These are phyloP conservation scores for Ceratocystis eucalypticola DNA, from an alignment of 2,329 filamentous ascomycete genomes.

Conservation along the genomic window DNA sequence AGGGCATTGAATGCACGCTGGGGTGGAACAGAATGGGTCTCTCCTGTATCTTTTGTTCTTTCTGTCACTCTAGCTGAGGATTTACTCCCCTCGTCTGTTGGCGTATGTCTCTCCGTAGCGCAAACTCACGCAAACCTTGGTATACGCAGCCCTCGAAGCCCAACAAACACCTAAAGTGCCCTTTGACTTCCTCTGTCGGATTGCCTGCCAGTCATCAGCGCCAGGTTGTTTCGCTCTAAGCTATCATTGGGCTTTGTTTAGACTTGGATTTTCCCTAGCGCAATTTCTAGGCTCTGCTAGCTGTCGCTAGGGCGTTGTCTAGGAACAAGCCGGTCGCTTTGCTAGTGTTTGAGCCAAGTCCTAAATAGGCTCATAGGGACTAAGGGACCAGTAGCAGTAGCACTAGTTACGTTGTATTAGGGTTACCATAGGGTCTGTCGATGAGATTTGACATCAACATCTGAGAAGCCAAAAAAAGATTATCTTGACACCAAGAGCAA, in stretches of 20 bases:
- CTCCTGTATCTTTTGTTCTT: neutral
- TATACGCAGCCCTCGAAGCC: neutral
- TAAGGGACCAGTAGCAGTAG: no score
- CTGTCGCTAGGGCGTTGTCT: neutral
- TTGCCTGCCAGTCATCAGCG: neutral
- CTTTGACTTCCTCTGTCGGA: neutral
- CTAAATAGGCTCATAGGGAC: neutral
- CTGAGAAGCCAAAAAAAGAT: neutral
- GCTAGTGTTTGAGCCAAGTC: conserved; percentile 5
- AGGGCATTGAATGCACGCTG: no score
- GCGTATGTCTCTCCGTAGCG: neutral
- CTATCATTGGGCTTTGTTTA: neutral
- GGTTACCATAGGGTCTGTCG: neutral
- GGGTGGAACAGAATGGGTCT: neutral
- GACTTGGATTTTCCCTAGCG: neutral
- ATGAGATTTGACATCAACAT: neutral
- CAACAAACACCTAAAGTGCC: neutral
- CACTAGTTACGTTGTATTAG: neutral
- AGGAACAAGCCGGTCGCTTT: neutral
- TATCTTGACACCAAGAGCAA: neutral
- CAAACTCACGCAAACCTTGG: neutral
- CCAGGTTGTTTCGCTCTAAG: neutral
- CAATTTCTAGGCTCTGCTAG: neutral
- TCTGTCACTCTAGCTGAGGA: neutral
- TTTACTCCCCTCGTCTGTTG: neutral